Conservation (phyloP, 1,284 basidiomycete genomes). For the Cryptococcus deneoformans region DNA sequence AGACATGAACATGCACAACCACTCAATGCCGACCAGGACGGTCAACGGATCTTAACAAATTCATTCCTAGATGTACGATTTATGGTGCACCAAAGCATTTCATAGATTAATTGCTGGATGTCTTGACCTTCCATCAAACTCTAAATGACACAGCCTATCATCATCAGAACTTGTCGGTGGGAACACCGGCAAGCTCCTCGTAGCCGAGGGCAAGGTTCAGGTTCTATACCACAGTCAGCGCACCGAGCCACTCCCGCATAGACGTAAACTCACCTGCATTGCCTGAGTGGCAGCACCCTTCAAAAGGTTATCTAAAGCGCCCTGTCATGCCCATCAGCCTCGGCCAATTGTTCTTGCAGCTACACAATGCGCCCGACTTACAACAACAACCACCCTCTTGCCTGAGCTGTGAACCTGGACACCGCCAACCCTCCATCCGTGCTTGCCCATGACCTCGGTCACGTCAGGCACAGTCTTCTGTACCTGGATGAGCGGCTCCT, state of each 20-base stretch:
- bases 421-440: constrained; percentile 89
- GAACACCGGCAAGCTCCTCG: constrained; percentile 85
- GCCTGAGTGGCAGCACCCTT: constrained; percentile 99
- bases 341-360: neutral
- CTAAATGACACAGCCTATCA: no score
- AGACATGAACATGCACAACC: no score
- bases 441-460: constrained; percentile 70
- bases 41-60: no score
- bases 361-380: neutral
- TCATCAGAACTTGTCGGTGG: constrained; percentile 42
- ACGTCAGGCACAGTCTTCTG: constrained; percentile 71
- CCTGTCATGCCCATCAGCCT: constrained; percentile 54
- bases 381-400: constrained; percentile 86
- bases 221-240: constrained; percentile 59
- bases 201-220: constrained; percentile 91
- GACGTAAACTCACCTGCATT: constrained; percentile 62
- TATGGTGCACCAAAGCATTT: no score
- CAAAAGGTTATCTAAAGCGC: constrained; percentile 90
- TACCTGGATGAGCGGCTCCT: constrained; percentile 69
- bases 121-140: no score
- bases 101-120: no score
- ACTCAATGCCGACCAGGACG: no score
- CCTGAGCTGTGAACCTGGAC: constrained; percentile 89
- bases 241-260: neutral
- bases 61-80: no score